Conservation (phyloP, 2,329 filamentous ascomycete genomes). For the Esteya vermicola region DNA sequence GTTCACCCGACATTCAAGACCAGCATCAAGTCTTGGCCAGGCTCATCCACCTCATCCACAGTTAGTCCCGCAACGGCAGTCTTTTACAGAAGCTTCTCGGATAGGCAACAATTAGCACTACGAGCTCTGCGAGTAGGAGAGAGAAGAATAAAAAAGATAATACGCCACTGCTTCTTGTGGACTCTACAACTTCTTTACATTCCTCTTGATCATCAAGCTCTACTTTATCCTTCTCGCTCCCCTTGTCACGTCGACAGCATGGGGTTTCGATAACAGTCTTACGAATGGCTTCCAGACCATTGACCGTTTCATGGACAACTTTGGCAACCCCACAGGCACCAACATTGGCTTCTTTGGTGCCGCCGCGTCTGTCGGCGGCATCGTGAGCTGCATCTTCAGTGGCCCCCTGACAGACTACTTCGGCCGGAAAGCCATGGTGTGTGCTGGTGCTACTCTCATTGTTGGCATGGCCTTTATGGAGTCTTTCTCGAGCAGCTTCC, state of each 20-base stretch:
- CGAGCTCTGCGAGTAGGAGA: too few relatives aligned
- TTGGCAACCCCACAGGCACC: conserved; percentile 19
- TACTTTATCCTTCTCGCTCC: not conserved
- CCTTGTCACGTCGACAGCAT: not conserved
- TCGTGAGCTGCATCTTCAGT: conserved; percentile 21
- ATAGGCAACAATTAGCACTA: too few relatives aligned
- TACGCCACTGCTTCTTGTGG: too few relatives aligned
- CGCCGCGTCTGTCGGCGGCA: conserved; percentile 23
- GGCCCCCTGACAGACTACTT: conserved; percentile 21
- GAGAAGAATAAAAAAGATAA: too few relatives aligned
- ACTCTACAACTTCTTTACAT: too few relatives aligned
- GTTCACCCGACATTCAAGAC: too few relatives aligned
- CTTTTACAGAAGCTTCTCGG: too few relatives aligned
- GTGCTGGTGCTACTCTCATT: conserved; percentile 22
- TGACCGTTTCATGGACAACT: conserved; percentile 16
- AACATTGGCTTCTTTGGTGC: conserved; percentile 25
- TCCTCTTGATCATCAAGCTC: too few relatives aligned
- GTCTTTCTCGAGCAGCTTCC: conserved; percentile 19
- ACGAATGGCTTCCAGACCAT: conserved; percentile 25
- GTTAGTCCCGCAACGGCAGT: too few relatives aligned
- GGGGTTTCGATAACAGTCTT: conserved; percentile 8
- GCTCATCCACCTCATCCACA: too few relatives aligned
- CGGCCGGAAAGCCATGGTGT: conserved; percentile 20
- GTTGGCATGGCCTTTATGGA: conserved; percentile 21
- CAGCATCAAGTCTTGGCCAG: too few relatives aligned